Conservation (phyloP, 78 protist genomes). For the Protostelium mycophagum region DNA sequence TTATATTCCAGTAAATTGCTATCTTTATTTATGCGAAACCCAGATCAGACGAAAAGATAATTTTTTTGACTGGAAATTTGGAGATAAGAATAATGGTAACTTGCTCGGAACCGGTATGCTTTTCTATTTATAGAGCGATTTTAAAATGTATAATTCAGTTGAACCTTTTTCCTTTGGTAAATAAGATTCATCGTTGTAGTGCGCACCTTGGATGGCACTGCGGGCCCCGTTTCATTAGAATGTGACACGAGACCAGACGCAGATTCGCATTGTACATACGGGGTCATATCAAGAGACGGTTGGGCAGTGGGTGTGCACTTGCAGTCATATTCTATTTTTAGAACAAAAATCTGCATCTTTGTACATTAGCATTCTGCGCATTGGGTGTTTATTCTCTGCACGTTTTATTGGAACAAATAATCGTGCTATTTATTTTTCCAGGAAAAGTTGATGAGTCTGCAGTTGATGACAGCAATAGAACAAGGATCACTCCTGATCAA, state of each 20-base stretch:
- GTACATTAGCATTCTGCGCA: too few relatives aligned
- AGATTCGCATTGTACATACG: constrained; percentile 44
- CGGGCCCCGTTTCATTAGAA: neutral
- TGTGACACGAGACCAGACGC: neutral
- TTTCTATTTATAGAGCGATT: neutral
- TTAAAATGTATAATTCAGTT: too few relatives aligned
- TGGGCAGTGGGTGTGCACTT: constrained; percentile 49
- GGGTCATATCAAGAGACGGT: constrained; percentile 44
- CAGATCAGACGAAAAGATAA: too few relatives aligned
- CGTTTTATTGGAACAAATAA: too few relatives aligned
- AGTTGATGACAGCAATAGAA: neutral
- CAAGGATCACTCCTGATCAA: neutral
- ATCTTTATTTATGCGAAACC: too few relatives aligned
- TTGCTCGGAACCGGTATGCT: constrained; percentile 9
- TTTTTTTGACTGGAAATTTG: neutral
- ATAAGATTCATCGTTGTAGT: neutral
- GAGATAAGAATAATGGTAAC: constrained; percentile 10
- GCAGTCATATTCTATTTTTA: too few relatives aligned
- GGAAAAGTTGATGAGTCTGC: neutral
- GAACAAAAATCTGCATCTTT: too few relatives aligned
- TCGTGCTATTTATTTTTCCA: neutral
- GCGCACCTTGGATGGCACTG: constrained; percentile 14
- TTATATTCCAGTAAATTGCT: too few relatives aligned
- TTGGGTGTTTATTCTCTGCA: too few relatives aligned
- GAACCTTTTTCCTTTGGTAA: neutral